Evolutionary conservation across 768 basidiomycete genomes (phyloP).

Genomic region (Termitomyces sp.): DNA sequence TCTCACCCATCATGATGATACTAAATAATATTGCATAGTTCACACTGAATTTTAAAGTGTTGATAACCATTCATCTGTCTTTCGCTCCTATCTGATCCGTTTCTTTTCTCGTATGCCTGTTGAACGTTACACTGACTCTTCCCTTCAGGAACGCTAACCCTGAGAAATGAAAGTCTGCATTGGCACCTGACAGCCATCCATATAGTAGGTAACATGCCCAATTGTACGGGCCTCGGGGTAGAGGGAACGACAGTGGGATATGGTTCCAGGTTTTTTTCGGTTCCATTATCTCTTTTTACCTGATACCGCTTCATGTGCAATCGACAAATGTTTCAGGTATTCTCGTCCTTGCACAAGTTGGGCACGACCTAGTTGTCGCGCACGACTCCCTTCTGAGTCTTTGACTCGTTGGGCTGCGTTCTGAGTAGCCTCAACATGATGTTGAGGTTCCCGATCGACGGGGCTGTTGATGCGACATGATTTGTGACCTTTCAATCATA

Average conservation of each 20-base stretch:
- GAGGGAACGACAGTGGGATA: not conserved
- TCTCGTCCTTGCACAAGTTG: conserved; percentile 7
- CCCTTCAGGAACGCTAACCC: conserved; percentile 58
- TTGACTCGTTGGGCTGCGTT: conserved; percentile 5
- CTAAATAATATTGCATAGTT: conserved; percentile 77
- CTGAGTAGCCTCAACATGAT: conserved; percentile 6
- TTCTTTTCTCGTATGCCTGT: conserved; percentile 7
- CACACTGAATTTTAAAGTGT: conserved; percentile 87
- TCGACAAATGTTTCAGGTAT: conserved; percentile 14
- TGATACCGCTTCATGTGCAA: conserved; percentile 10
- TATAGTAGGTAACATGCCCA: not conserved
- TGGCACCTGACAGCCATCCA: no score
- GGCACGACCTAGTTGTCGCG: not conserved
- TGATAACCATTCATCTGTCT: conserved; percentile 90
- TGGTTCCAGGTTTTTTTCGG: not conserved
- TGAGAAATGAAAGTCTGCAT: conserved; percentile 42
- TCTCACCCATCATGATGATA: conserved; percentile 44
- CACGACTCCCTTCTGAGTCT: conserved; percentile 5
- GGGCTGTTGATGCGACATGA: not conserved
- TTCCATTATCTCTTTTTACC: not conserved
- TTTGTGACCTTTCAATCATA: not conserved
- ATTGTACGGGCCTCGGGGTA: not conserved
- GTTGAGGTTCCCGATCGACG: not conserved
- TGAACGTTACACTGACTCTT: conserved; percentile 17
- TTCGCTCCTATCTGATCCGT: conserved; percentile 98